A percentile compares a stretch with the other conserved stretches of the same genome.
Evolutionary conservation across 805 yeast genomes (phyloP).

Genomic region (Starmerella cellae): DNA sequence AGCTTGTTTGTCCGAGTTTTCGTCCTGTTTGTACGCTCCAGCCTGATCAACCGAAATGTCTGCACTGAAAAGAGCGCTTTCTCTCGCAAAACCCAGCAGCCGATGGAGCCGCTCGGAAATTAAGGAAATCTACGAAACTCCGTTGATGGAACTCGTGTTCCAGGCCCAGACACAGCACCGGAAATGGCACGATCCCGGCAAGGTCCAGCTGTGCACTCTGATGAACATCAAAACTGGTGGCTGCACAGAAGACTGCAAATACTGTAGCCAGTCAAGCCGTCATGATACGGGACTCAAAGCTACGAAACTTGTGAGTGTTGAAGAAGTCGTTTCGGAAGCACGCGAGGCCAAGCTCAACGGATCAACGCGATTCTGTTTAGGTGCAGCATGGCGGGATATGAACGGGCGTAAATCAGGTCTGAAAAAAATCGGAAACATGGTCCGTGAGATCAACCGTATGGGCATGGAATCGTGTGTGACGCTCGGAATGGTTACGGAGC

Average conservation of each 20-base stretch:
- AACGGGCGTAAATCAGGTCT: slow-evolving; percentile 57
- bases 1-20: too few species aligned
- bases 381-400: slow-evolving; percentile 86
- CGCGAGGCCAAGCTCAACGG: slow-evolving; percentile 54
- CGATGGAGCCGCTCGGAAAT: slow-evolving; percentile 52
- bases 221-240: slow-evolving; percentile 70
- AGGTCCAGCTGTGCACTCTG: slow-evolving; percentile 64
- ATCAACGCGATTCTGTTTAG: slow-evolving; percentile 68
- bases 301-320: slow-evolving; percentile 46
- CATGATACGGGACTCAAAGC: slow-evolving; percentile 63
- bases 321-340: slow-evolving; percentile 53
- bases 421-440: slow-evolving; percentile 51
- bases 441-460: slow-evolving; percentile 45
- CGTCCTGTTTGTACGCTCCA: too few species aligned
- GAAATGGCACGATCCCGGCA: slow-evolving; percentile 49
- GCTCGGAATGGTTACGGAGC: slow-evolving; percentile 57
- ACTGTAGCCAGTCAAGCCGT: slow-evolving; percentile 63
- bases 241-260: slow-evolving; percentile 68
- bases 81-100: slow-evolving; percentile 2
- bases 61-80: slow-evolving; percentile 1
- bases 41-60: too few species aligned
- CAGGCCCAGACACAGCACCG: slow-evolving; percentile 56
- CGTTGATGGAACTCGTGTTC: slow-evolving; percentile 47
- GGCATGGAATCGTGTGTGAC: slow-evolving; percentile 72
- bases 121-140: slow-evolving; percentile 47